Evolutionary conservation across 2,329 filamentous ascomycete genomes (phyloP).

Genomic region (Botrytis squamosa): DNA sequence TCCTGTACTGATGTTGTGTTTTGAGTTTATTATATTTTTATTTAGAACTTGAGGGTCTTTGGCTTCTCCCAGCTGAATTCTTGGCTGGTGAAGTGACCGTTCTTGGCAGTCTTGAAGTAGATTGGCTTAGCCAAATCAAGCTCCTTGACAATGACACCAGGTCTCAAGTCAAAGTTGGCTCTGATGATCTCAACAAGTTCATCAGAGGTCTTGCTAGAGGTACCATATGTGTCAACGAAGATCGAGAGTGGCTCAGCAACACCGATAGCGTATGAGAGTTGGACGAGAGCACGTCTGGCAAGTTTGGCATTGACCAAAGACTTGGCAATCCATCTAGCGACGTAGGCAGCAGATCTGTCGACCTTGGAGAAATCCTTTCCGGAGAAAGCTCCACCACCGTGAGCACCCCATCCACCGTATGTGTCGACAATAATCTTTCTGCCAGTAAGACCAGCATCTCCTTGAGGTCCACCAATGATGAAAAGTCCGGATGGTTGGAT

Average conservation of each 20-base stretch:
- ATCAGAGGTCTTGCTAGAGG: conserved; percentile 81
- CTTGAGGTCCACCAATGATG: conserved; percentile 98
- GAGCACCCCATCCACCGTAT: conserved; percentile 99
- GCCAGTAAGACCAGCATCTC: conserved; percentile 96
- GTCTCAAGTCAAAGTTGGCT: conserved; percentile 95
- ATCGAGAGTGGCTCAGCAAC: conserved; percentile 96
- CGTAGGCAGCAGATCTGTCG: conserved; percentile 95
- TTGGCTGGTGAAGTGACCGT: conserved; percentile 99
- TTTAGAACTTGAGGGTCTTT: conserved; percentile 89
- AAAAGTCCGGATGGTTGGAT: conserved; percentile 98
- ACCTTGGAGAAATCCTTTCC: conserved; percentile 99
- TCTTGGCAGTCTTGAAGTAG: conserved; percentile 98
- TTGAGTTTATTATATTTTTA: conserved; percentile 27
- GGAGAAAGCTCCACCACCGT: conserved; percentile 99
- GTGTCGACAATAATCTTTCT: conserved; percentile 99
- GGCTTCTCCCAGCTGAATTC: conserved; percentile 98
- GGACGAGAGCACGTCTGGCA: conserved; percentile 88
- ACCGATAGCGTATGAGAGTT: conserved; percentile 99
- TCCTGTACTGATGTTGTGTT: conserved; percentile 34
- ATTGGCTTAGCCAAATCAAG: conserved; percentile 93
- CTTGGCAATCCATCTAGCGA: conserved; percentile 98
- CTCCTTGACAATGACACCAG: conserved; percentile 97
- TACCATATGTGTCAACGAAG: conserved; percentile 97
- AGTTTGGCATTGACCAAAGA: conserved; percentile 88
- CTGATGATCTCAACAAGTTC: conserved; percentile 94